These are phyloP conservation scores for Phallus indusiatus DNA, from an alignment of 768 basidiomycete species.

Conservation along the genomic window DNA sequence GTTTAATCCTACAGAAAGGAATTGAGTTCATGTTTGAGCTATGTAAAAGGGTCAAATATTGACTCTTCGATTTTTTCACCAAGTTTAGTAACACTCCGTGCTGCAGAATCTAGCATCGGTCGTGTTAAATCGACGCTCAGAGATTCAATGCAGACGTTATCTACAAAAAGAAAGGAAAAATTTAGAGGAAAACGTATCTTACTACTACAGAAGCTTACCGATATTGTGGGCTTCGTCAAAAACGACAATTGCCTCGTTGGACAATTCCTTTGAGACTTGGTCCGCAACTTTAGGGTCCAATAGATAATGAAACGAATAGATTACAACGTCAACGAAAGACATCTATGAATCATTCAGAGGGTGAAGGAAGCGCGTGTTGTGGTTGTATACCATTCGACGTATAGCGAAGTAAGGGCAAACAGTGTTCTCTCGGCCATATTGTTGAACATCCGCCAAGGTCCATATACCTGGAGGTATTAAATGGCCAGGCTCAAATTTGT, in stretches of 20 bases:
- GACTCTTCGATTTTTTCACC: conserved; percentile 94
- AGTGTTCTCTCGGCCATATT: conserved; percentile 76
- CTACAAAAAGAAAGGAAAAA: conserved; percentile 27
- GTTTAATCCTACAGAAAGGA: conserved; percentile 60
- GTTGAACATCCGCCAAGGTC: conserved; percentile 88
- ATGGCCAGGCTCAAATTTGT: conserved; percentile 69
- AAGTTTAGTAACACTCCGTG: conserved; percentile 76
- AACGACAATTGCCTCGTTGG: conserved; percentile 96
- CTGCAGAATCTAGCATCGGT: conserved; percentile 94
- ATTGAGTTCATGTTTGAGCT: background rate
- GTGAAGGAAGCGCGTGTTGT: background rate
- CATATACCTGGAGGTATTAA: conserved; percentile 81
- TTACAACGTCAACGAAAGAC: conserved; percentile 91
- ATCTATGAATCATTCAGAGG: conserved; percentile 41
- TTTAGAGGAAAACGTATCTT: background rate
- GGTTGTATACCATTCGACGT: conserved; percentile 70
- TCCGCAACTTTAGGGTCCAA: conserved; percentile 99
- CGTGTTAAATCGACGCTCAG: conserved; percentile 94
- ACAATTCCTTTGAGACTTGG: conserved; percentile 96
- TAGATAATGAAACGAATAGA: conserved; percentile 98
- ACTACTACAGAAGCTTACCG: conserved; percentile 37
- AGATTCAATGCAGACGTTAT: conserved; percentile 99
- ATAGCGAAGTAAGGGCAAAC: conserved; percentile 96
- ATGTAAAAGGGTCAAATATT: conserved; percentile 19
- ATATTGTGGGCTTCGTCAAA: conserved; percentile 99